These are phyloP conservation scores for Lepiota venenata DNA, from an alignment of 768 basidiomycete genomes.

Conservation along the genomic window DNA sequence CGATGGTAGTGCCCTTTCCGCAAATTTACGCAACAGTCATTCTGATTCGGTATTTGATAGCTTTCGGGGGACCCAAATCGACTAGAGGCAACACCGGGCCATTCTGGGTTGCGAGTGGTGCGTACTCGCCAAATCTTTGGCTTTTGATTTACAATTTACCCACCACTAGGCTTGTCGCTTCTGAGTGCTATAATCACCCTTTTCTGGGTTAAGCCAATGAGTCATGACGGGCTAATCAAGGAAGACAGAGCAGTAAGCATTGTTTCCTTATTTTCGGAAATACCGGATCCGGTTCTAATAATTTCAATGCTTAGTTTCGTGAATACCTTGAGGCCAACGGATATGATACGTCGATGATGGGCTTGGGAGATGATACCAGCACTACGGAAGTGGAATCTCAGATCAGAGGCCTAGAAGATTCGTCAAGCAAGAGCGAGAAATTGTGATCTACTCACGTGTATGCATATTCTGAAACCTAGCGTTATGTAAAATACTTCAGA, in stretches of 20 bases:
- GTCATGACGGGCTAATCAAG: slow-evolving; percentile 71
- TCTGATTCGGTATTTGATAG: slow-evolving; percentile 22
- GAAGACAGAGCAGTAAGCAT: slow-evolving; percentile 64
- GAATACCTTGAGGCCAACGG: slow-evolving; percentile 16
- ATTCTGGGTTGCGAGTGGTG: slow-evolving; percentile 78
- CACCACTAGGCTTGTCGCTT: slow-evolving; percentile 57
- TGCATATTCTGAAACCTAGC: no score
- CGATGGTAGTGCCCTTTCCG: slow-evolving; percentile 29
- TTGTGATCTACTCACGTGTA: no score
- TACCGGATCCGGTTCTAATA: not conserved
- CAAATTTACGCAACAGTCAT: no score
- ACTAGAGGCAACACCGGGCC: slow-evolving; percentile 72
- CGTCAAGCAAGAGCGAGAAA: no score
- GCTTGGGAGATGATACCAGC: not conserved
- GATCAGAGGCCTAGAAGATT: no score
- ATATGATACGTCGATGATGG: slow-evolving; percentile 18
- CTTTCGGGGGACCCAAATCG: slow-evolving; percentile 56
- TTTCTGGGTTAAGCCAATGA: slow-evolving; percentile 70
- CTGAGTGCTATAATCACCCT: slow-evolving; percentile 71
- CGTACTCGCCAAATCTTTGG: slow-evolving; percentile 11
- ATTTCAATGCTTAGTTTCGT: slow-evolving; percentile 10
- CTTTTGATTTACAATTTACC: not conserved
- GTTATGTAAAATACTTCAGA: no score
- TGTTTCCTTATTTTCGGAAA: no score
- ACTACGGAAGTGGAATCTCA: no score